Conservation (phyloP, 345 rosid species). For the Microthlaspi erraticum region DNA sequence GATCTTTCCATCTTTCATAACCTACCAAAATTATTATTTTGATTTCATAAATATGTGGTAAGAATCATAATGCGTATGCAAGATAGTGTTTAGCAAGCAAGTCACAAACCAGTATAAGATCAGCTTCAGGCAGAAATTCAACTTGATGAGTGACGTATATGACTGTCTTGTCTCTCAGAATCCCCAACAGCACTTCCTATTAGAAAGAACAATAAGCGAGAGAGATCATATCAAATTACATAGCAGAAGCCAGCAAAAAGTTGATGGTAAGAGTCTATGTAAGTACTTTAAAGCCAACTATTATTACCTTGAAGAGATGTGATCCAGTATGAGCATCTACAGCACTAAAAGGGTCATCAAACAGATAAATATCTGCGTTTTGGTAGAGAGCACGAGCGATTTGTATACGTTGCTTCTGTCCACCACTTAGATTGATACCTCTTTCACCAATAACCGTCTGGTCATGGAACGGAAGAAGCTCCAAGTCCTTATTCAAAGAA, state of each 20-base stretch:
- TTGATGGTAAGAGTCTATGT: constrained; percentile 5
- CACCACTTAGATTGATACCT: constrained; percentile 84
- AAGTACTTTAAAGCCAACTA: constrained; percentile 1
- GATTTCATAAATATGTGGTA: constrained; percentile 1
- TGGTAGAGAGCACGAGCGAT: constrained; percentile 76
- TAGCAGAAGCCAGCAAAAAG: not conserved
- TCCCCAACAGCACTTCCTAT: constrained; percentile 66
- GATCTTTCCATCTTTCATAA: constrained; percentile 83
- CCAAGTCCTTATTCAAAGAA: constrained; percentile 63
- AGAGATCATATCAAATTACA: constrained; percentile 9
- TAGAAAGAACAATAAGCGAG: not conserved
- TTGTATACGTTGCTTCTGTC: constrained; percentile 85
- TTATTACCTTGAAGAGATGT: constrained; percentile 58
- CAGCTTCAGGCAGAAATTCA: constrained; percentile 69
- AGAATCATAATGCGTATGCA: not conserved
- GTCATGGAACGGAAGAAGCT: constrained; percentile 57
- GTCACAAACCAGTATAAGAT: constrained; percentile 61
- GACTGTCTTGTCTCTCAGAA: constrained; percentile 57
- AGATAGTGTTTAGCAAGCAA: constrained; percentile 1
- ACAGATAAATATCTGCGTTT: constrained; percentile 67
- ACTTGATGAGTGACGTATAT: constrained; percentile 71
- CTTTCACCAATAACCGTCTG: constrained; percentile 76
- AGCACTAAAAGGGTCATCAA: constrained; percentile 89
- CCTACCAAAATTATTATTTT: constrained; percentile 47
- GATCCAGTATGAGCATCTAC: constrained; percentile 83